Conservation (phyloP, 2,329 filamentous ascomycete species). For the Parascedosporium putredinis region DNA sequence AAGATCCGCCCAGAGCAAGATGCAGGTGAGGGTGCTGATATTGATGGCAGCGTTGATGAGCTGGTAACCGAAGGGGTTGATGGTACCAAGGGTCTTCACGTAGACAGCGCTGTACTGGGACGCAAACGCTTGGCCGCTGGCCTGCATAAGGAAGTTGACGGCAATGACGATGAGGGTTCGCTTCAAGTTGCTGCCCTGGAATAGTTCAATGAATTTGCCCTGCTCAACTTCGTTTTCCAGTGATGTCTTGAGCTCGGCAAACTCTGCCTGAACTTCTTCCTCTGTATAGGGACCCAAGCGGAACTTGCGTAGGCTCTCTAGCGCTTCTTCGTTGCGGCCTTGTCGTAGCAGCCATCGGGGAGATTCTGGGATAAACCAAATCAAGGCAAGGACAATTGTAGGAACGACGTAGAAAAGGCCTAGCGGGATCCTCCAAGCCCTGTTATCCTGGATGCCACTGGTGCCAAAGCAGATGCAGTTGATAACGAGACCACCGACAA, state of each 20-base stretch:
- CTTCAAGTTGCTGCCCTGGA: conserved; percentile 13
- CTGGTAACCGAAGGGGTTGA: background rate
- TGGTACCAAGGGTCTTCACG: conserved; percentile 16
- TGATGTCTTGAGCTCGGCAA: conserved; percentile 13
- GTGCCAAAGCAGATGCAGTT: conserved; percentile 19
- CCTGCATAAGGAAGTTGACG: conserved; percentile 22
- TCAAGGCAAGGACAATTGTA: conserved; percentile 22
- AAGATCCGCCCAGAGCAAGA: background rate
- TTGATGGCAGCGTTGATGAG: conserved; percentile 1
- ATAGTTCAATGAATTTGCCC: conserved; percentile 16
- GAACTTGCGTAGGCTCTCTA: conserved; percentile 21
- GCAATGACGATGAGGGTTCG: conserved; percentile 17
- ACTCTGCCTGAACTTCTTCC: conserved; percentile 16
- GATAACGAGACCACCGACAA: conserved; percentile 13
- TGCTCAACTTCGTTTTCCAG: conserved; percentile 14
- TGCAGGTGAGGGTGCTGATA: conserved; percentile 4
- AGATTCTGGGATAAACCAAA: conserved; percentile 30
- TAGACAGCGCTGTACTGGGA: conserved; percentile 20
- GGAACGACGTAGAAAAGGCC: conserved; percentile 32
- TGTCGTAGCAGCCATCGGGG: conserved; percentile 27
- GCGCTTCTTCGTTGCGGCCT: conserved; percentile 25
- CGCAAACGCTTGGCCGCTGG: conserved; percentile 21
- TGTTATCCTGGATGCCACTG: conserved; percentile 12
- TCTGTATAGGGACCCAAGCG: conserved; percentile 18
- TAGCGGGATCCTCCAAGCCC: conserved; percentile 33